phyloP scores from a whole-genome alignment of 306 rosid genomes.

The Quercus engelmannii region DNA sequence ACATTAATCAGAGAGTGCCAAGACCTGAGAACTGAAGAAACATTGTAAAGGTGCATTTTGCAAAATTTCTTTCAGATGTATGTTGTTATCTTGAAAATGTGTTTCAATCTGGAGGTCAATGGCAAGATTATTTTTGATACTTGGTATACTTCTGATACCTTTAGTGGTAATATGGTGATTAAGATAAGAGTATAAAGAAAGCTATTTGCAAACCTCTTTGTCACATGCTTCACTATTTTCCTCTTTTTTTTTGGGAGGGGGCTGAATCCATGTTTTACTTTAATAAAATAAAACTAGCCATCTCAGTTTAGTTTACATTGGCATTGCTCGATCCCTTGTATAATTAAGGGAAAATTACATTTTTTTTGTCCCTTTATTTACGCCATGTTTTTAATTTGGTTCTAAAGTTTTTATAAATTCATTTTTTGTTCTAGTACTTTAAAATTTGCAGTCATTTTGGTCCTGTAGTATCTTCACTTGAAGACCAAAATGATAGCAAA shows the following conservation, averaged over 20 bases:
- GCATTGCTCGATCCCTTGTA: not conserved
- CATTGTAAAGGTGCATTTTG: not conserved
- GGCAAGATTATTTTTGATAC: not conserved
- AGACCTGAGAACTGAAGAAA: not conserved
- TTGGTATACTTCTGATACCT: not conserved
- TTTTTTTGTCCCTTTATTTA: no score
- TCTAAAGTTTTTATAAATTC: no score
- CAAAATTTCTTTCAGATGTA: not conserved
- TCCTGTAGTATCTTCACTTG: no score
- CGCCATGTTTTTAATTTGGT: no score
- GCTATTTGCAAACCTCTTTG: not conserved
- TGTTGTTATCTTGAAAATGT: not conserved
- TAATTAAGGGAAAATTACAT: no score
- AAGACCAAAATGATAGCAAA: no score
- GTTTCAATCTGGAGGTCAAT: not conserved
- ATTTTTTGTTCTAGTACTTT: no score
- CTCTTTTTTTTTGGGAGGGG: fast-evolving
- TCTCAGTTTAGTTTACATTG: not conserved
- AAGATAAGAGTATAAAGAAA: not conserved
- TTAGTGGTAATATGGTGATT: not conserved
- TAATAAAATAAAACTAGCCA: not conserved
- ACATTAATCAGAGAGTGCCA: no score
- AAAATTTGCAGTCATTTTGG: no score
- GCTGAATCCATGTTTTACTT: not conserved
- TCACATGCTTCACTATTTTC: not conserved